phyloP scores from a whole-genome alignment of 2,329 filamentous ascomycete species.

The Cercospora sp. region DNA sequence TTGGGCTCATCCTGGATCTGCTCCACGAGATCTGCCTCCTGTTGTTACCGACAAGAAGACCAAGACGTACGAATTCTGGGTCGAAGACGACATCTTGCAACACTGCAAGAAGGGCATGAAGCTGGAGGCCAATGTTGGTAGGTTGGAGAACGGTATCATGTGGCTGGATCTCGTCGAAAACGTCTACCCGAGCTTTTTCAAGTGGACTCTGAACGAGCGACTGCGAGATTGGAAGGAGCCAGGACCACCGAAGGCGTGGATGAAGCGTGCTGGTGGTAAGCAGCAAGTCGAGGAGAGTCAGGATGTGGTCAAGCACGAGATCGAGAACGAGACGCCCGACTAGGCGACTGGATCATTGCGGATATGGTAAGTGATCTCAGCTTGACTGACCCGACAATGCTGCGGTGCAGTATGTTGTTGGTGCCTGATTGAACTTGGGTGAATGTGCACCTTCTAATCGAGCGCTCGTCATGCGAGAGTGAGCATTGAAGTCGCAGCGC shows the following conservation, averaged over 20 bases:
- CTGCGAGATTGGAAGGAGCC: constrained; percentile 30
- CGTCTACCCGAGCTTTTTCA: constrained; percentile 48
- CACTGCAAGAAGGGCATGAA: constrained; percentile 62
- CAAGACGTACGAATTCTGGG: constrained; percentile 58
- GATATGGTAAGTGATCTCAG: neutral
- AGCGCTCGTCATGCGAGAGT: neutral
- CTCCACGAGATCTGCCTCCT: constrained; percentile 29
- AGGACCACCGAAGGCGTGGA: constrained; percentile 34
- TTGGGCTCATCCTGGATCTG: constrained; percentile 47
- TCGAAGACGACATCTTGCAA: constrained; percentile 63
- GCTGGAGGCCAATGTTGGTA: constrained; percentile 40
- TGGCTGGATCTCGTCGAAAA: constrained; percentile 43
- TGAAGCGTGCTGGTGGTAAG: constrained; percentile 26
- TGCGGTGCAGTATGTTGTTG: neutral
- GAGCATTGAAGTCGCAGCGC: neutral
- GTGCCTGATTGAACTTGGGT: neutral
- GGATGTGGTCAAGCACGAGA: constrained; percentile 6
- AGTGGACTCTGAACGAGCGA: constrained; percentile 49
- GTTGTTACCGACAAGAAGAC: constrained; percentile 42
- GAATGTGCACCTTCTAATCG: neutral
- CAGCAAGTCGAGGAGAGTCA: constrained; percentile 6
- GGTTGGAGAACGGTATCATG: constrained; percentile 34
- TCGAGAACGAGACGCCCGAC: constrained; percentile 1
- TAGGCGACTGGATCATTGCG: neutral
- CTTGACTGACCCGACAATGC: neutral